These are phyloP conservation scores for Fusarium napiforme DNA, from an alignment of 2,329 filamentous ascomycete genomes.

Conservation along the genomic window DNA sequence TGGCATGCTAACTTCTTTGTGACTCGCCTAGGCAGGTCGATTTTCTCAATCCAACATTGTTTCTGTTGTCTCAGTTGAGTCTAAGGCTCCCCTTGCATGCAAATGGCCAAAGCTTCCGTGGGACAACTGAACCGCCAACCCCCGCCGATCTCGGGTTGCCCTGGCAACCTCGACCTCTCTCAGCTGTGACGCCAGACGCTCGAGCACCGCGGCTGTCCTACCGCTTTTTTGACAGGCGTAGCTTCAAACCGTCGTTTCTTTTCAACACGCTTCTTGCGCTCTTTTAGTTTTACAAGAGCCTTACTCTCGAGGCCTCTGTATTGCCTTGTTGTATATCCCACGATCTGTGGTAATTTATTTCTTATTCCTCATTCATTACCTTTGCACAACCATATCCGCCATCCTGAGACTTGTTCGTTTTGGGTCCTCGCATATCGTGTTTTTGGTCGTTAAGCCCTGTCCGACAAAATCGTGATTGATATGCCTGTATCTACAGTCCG, in stretches of 20 bases:
- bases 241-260: conserved; percentile 31
- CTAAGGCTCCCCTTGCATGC: conserved; percentile 5
- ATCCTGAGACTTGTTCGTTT: conserved; percentile 10
- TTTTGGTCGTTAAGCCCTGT: conserved; percentile 30
- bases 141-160: conserved; percentile 29
- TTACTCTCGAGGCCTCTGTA: conserved; percentile 24
- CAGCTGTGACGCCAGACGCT: conserved; percentile 29
- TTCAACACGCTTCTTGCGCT: conserved; percentile 29
- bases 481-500: conserved; percentile 34
- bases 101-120: conserved; percentile 21
- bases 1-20: neutral
- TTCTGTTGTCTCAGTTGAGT: conserved; percentile 19
- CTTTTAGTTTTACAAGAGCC: conserved; percentile 16
- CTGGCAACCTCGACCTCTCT: conserved; percentile 14
- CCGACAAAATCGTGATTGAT: conserved; percentile 31
- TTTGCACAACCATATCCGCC: conserved; percentile 7
- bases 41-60: conserved; percentile 3
- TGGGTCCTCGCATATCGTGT: conserved; percentile 4
- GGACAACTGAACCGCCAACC: conserved; percentile 24
- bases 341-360: conserved; percentile 10
- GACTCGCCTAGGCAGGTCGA: neutral
- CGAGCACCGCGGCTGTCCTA: conserved; percentile 36
- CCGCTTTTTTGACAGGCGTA: conserved; percentile 40
- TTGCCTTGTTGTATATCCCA: conserved; percentile 15
- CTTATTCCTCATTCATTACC: conserved; percentile 14